Evolutionary conservation across 1,284 basidiomycete species (phyloP).

Genomic region (Apiotrichum mycotoxinovorans): DNA sequence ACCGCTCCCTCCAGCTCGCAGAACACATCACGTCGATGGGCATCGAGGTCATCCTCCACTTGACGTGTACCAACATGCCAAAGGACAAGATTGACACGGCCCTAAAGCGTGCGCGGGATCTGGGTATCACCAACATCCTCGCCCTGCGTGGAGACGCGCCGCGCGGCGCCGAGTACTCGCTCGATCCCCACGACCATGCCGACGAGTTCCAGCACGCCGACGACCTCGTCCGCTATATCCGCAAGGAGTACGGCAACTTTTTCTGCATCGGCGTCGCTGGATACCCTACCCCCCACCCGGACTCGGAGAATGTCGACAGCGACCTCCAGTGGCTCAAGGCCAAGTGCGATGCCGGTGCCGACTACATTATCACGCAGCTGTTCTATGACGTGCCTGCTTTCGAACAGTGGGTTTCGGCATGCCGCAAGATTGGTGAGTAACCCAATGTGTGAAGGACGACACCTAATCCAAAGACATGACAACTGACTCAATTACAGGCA

Average conservation of each 20-base stretch:
- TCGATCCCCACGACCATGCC: conserved; percentile 68
- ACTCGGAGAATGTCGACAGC: conserved; percentile 62
- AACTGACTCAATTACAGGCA: conserved; percentile 58
- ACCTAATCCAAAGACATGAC: neutral
- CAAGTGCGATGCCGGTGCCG: conserved; percentile 92
- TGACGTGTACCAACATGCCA: conserved; percentile 98
- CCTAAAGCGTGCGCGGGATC: conserved; percentile 71
- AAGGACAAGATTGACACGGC: conserved; percentile 80
- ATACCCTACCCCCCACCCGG: conserved; percentile 89
- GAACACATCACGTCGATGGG: conserved; percentile 57
- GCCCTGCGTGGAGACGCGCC: conserved; percentile 94
- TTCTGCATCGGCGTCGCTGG: conserved; percentile 75
- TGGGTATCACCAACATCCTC: conserved; percentile 85
- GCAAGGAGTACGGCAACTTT: conserved; percentile 73
- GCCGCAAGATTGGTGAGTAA: conserved; percentile 64
- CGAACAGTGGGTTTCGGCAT: conserved; percentile 68
- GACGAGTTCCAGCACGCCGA: conserved; percentile 75
- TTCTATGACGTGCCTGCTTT: conserved; percentile 94
- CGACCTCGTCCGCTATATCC: conserved; percentile 89
- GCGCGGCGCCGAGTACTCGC: conserved; percentile 87
- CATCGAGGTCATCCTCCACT: conserved; percentile 76
- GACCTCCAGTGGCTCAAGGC: conserved; percentile 74
- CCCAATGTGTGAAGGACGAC: no score
- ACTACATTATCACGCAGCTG: conserved; percentile 93
- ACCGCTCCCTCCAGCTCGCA: conserved; percentile 81